These are phyloP conservation scores for Emiliania huxleyi DNA, from an alignment of 78 protist genomes.

Conservation along the genomic window DNA sequence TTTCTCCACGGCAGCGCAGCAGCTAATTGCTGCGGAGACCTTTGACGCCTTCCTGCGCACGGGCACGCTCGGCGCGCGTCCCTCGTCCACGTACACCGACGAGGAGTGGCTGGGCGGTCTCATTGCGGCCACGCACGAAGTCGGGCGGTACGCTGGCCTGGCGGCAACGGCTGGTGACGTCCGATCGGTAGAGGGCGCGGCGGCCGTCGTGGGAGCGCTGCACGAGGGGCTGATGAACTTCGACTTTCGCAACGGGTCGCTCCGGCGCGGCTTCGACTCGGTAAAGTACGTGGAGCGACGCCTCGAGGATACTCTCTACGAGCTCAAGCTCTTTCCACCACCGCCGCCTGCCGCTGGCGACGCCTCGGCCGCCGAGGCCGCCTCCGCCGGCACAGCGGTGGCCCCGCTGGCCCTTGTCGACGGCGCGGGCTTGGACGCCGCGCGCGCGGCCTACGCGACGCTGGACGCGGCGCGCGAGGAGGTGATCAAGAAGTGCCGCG, in stretches of 20 bases:
- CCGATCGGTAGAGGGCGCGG: not conserved
- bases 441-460: not conserved
- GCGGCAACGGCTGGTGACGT: not conserved
- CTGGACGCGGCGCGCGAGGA: not conserved
- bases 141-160: not conserved
- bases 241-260: not conserved
- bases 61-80: not conserved
- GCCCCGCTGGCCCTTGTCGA: not conserved
- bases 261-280: not conserved
- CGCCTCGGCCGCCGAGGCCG: not conserved
- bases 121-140: not conserved
- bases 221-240: not conserved
- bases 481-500: not conserved
- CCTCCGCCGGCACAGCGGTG: not conserved
- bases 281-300: not conserved
- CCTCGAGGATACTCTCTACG: not conserved
- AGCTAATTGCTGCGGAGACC: too few relatives aligned
- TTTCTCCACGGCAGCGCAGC: too few relatives aligned
- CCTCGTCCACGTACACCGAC: not conserved
- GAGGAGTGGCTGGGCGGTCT: not conserved
- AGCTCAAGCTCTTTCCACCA: not conserved
- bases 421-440: not conserved
- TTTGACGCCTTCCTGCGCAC: too few relatives aligned
- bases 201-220: not conserved
- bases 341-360: not conserved